Conservation (phyloP, 2,329 filamentous ascomycete genomes). For the Geosmithia morbida region DNA sequence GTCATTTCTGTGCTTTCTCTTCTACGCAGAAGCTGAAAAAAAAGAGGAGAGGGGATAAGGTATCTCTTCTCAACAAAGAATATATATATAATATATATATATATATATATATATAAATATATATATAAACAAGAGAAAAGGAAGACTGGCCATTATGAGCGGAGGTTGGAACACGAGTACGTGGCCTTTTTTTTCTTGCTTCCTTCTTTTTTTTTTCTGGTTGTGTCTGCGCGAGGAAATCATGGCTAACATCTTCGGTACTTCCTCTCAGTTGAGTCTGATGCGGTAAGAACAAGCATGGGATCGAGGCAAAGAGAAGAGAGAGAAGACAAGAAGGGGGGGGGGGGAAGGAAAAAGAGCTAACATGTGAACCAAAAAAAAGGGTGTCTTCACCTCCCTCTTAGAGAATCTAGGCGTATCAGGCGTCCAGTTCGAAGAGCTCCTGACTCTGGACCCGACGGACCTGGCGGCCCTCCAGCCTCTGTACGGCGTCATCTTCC, state of each 20-base stretch:
- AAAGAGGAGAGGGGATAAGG: no score
- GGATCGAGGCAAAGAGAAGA: neutral
- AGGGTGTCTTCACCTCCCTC: slow-evolving; percentile 95
- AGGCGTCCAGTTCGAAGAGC: slow-evolving; percentile 92
- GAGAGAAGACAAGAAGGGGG: neutral
- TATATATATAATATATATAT: no score
- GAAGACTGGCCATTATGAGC: slow-evolving; percentile 34
- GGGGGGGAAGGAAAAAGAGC: neutral
- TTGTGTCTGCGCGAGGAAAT: neutral
- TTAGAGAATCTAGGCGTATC: slow-evolving; percentile 84
- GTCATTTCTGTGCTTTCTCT: no score
- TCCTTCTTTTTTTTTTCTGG: no score
- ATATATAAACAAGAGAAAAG: no score
- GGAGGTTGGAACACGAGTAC: slow-evolving; percentile 88
- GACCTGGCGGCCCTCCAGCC: slow-evolving; percentile 57
- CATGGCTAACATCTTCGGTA: slow-evolving; percentile 7
- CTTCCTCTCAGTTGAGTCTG: slow-evolving; percentile 67
- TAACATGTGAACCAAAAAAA: slow-evolving; percentile 1
- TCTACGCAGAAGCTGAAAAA: no score
- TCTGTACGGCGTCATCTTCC: slow-evolving; percentile 92
- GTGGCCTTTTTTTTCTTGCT: slow-evolving; percentile 12
- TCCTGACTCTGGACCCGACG: slow-evolving; percentile 74
- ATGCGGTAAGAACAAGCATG: slow-evolving; percentile 52
- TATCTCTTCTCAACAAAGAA: no score
- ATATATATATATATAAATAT: no score